Conservation (phyloP, 495 filamentous ascomycete genomes). For the Penicillium crystallinum region DNA sequence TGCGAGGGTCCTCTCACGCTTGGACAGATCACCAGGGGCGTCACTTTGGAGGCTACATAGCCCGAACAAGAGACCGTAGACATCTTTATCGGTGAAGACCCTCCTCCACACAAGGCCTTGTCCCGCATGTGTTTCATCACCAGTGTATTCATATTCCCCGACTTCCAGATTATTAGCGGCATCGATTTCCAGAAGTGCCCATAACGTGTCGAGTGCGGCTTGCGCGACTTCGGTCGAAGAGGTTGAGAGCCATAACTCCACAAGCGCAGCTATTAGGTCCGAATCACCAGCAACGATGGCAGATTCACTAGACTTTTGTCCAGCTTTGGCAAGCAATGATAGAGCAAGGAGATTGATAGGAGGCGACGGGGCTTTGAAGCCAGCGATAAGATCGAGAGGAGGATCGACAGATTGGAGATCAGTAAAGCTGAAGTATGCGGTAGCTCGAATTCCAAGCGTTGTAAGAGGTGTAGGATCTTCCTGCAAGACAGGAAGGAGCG, state of each 20-base stretch:
- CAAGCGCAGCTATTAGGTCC: conserved; percentile 53
- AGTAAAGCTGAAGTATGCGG: conserved; percentile 36
- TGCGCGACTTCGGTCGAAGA: conserved; percentile 68
- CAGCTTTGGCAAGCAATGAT: conserved; percentile 67
- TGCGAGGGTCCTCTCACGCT: conserved; percentile 65
- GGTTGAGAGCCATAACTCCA: conserved; percentile 68
- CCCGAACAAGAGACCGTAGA: conserved; percentile 61
- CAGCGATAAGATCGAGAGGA: conserved; percentile 43
- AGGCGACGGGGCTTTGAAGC: conserved; percentile 54
- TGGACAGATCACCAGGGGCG: conserved; percentile 40
- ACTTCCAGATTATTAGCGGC: conserved; percentile 38
- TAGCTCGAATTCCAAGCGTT: conserved; percentile 36
- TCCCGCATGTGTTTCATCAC: conserved; percentile 42
- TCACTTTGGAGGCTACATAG: conserved; percentile 50
- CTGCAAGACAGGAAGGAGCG: conserved; percentile 43
- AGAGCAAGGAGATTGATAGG: conserved; percentile 69
- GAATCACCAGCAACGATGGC: conserved; percentile 64
- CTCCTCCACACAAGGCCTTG: conserved; percentile 69
- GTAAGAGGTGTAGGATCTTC: conserved; percentile 49
- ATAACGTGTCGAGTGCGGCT: conserved; percentile 59
- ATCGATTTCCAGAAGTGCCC: conserved; percentile 66
- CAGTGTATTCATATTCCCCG: conserved; percentile 36
- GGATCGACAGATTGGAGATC: conserved; percentile 43
- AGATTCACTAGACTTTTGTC: conserved; percentile 53
- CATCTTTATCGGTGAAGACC: conserved; percentile 59